Evolutionary conservation across 257 asterid genomes (phyloP).

Genomic region (Henckelia pumila): DNA sequence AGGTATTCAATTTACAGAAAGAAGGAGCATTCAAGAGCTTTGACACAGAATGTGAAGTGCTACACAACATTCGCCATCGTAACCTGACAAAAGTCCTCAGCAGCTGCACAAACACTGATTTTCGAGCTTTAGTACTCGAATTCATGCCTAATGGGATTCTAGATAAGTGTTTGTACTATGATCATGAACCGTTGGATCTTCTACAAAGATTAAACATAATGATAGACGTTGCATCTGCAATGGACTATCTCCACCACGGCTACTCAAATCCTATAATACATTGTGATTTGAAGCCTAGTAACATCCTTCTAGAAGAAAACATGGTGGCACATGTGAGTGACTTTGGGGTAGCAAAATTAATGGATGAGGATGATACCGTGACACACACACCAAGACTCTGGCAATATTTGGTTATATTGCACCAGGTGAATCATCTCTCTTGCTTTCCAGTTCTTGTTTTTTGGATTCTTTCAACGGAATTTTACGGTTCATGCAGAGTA

Average conservation of each 20-base stretch:
- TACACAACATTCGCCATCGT: conserved; percentile 23
- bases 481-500: conserved; percentile 29
- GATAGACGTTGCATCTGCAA: conserved; percentile 33
- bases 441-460: neutral
- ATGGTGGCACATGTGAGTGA: conserved; percentile 35
- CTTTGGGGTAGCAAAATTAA: conserved; percentile 33
- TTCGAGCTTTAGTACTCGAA: conserved; percentile 26
- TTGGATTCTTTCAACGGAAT: neutral
- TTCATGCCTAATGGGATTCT: conserved; percentile 33
- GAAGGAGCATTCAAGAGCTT: conserved; percentile 25
- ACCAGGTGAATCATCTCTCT: conserved; percentile 24
- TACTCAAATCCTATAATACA: conserved; percentile 28
- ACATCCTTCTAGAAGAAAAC: conserved; percentile 29
- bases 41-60: conserved; percentile 29
- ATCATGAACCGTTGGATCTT: conserved; percentile 12
- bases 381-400: conserved; percentile 26
- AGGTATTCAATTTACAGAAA: conserved; percentile 27
- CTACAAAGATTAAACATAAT: conserved; percentile 27
- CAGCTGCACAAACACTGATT: conserved; percentile 27
- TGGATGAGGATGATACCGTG: conserved; percentile 23
- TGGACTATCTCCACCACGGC: conserved; percentile 35
- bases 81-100: conserved; percentile 26
- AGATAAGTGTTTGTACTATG: conserved; percentile 21
- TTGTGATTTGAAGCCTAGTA: conserved; percentile 39
- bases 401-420: conserved; percentile 36